phyloP scores from a whole-genome alignment of 768 basidiomycete genomes.

The Fomitopsis pulvina region DNA sequence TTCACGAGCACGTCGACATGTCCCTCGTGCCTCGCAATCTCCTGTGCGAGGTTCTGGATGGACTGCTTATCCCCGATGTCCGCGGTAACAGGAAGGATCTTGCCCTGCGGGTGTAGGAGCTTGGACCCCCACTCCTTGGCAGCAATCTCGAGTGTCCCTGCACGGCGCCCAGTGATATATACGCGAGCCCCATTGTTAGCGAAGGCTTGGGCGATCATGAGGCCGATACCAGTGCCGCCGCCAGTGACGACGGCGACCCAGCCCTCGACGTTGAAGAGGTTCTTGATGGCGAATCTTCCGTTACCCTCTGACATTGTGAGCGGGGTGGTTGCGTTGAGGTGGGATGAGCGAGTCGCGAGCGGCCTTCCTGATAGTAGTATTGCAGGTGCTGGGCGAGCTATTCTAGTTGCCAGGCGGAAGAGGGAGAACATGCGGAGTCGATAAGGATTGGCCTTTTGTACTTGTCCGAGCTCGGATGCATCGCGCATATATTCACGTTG shows the following conservation, averaged over 20 bases:
- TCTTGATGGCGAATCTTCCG: slow-evolving; percentile 11
- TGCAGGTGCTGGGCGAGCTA: background rate
- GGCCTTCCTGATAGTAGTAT: background rate
- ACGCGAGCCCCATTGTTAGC: slow-evolving; percentile 37
- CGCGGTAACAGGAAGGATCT: slow-evolving; percentile 22
- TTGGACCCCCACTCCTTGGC: slow-evolving; percentile 20
- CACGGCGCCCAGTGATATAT: slow-evolving; percentile 33
- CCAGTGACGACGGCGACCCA: slow-evolving; percentile 24
- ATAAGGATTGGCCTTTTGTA: background rate
- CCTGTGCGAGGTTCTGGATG: slow-evolving; percentile 19
- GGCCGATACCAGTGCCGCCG: slow-evolving; percentile 32
- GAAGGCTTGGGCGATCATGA: slow-evolving; percentile 36
- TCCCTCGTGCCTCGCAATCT: slow-evolving; percentile 21
- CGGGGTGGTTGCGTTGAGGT: background rate
- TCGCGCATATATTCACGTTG: background rate
- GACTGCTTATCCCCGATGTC: slow-evolving; percentile 25
- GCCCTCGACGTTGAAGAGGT: slow-evolving; percentile 25
- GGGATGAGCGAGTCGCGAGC: background rate
- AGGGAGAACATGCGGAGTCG: background rate
- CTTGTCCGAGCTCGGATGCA: background rate
- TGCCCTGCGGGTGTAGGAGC: slow-evolving; percentile 22
- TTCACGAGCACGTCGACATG: slow-evolving; percentile 29
- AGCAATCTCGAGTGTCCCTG: slow-evolving; percentile 25
- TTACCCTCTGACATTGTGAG: slow-evolving; percentile 12
- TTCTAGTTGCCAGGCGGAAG: background rate